A percentile compares a stretch with the other conserved stretches of the same genome.
phyloP scores from a whole-genome alignment of 345 rosid genomes.

The Eucalyptus microcorys region DNA sequence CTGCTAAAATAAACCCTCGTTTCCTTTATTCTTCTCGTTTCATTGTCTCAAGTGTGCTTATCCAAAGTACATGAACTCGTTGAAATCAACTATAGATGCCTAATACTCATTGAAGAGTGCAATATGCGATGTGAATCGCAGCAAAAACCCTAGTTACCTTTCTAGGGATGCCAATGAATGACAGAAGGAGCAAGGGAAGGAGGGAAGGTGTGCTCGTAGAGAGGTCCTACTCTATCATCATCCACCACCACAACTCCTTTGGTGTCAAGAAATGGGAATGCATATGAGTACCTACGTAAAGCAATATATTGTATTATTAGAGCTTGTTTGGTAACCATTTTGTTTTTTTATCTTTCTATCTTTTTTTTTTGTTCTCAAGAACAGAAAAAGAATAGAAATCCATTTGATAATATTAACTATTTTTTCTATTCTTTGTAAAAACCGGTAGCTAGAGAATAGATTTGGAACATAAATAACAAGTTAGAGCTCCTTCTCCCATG shows the following conservation, averaged over 20 bases:
- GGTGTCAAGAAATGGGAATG: slow-evolving; percentile 92
- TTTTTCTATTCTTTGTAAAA: too few relatives aligned
- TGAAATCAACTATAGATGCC: not conserved
- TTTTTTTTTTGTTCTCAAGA: rapidly evolving
- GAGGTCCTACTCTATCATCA: slow-evolving; percentile 87
- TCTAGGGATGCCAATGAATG: slow-evolving; percentile 78
- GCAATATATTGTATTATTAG: not conserved
- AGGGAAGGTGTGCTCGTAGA: slow-evolving; percentile 91
- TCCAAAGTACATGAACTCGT: not conserved
- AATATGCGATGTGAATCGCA: not conserved
- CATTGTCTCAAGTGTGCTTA: not conserved
- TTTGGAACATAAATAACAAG: not conserved
- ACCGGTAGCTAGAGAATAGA: rapidly evolving
- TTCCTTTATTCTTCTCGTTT: not conserved
- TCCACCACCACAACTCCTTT: slow-evolving; percentile 74
- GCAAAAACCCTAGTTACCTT: slow-evolving; percentile 30
- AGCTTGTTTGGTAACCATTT: rapidly evolving
- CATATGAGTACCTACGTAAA: slow-evolving; percentile 52
- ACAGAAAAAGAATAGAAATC: rapidly evolving
- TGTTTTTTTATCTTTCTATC: rapidly evolving
- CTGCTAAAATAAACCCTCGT: not conserved
- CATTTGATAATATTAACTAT: rapidly evolving
- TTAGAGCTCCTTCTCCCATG: not conserved
- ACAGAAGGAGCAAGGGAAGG: slow-evolving; percentile 85
- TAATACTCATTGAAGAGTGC: not conserved